Percentiles rank a stretch among this genome's conserved stretches.
These are phyloP conservation scores for Fusarium sarcochroum DNA, from an alignment of 2,329 filamentous ascomycete species.

Conservation along the genomic window DNA sequence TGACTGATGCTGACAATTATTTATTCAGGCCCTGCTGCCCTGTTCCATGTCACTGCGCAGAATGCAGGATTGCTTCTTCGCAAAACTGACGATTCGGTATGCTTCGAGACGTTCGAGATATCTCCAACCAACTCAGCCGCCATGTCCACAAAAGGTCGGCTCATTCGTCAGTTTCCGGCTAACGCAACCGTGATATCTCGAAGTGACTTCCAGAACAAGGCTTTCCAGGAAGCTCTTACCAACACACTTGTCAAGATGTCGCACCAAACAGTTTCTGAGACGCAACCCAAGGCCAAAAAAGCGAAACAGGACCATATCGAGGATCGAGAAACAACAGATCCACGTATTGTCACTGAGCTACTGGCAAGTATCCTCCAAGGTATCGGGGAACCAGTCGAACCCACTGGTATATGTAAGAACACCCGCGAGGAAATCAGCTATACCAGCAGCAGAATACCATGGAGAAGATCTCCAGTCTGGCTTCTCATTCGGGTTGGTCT, in stretches of 20 bases:
- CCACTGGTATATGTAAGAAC: slow-evolving; percentile 60
- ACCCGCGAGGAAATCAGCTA: slow-evolving; percentile 68
- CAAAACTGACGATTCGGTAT: neutral
- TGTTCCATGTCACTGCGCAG: slow-evolving; percentile 28
- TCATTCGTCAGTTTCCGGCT: slow-evolving; percentile 30
- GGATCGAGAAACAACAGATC: slow-evolving; percentile 63
- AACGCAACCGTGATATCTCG: slow-evolving; percentile 5
- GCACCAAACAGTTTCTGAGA: slow-evolving; percentile 42
- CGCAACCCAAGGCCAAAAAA: slow-evolving; percentile 53
- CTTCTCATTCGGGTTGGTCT: slow-evolving; percentile 66
- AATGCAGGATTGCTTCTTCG: slow-evolving; percentile 33
- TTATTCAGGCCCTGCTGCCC: neutral
- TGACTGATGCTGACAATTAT: neutral
- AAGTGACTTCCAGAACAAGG: slow-evolving; percentile 4
- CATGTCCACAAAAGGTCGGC: slow-evolving; percentile 19
- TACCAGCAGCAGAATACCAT: slow-evolving; percentile 49
- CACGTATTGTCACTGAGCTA: slow-evolving; percentile 66
- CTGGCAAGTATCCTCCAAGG: slow-evolving; percentile 57
- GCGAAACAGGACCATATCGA: slow-evolving; percentile 55
- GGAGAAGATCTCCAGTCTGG: slow-evolving; percentile 69
- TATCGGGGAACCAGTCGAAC: slow-evolving; percentile 47
- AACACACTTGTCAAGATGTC: slow-evolving; percentile 52
- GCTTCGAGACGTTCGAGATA: slow-evolving; percentile 37
- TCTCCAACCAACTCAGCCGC: slow-evolving; percentile 26
- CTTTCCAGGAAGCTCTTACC: slow-evolving; percentile 42